These are phyloP conservation scores for Barbatosphaeria neglecta DNA, from an alignment of 495 filamentous ascomycete genomes.

Conservation along the genomic window DNA sequence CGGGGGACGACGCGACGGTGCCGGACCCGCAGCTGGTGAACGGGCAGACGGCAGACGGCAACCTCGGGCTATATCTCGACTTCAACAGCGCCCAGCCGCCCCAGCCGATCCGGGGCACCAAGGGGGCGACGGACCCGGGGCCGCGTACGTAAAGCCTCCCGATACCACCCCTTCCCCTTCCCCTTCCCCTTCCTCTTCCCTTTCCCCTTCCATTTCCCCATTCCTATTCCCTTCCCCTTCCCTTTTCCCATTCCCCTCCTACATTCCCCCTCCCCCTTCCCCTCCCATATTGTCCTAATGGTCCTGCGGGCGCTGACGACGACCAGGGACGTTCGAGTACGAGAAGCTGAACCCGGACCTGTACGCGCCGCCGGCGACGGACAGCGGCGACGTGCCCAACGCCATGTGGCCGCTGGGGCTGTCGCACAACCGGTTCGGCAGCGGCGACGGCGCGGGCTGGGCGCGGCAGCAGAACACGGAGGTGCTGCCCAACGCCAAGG, in stretches of 20 bases:
- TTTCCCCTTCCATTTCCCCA: no score
- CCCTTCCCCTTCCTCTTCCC: no score
- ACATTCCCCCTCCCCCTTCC: no score
- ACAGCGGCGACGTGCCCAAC: slow-evolving; percentile 50
- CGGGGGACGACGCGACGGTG: slow-evolving; percentile 20
- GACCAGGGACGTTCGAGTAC: slow-evolving; percentile 42
- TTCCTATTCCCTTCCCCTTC: no score
- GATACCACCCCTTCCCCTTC: no score
- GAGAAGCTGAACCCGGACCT: slow-evolving; percentile 55
- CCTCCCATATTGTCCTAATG: no score
- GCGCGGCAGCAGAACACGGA: slow-evolving; percentile 54
- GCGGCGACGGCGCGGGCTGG: slow-evolving; percentile 47
- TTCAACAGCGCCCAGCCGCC: slow-evolving; percentile 50
- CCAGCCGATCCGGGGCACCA: slow-evolving; percentile 54
- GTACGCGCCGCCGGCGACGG: slow-evolving; percentile 54
- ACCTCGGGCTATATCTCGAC: slow-evolving; percentile 51
- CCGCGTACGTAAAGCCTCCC: slow-evolving; percentile 31
- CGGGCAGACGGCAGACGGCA: slow-evolving; percentile 45
- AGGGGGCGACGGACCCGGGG: slow-evolving; percentile 49
- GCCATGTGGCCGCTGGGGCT: slow-evolving; percentile 64
- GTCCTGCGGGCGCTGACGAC: no score
- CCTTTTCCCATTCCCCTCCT: no score
- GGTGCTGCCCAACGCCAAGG: slow-evolving; percentile 50
- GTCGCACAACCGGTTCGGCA: slow-evolving; percentile 49
- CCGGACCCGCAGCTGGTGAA: slow-evolving; percentile 19